Base-by-base conservation (phyloP, 2,329 filamentous ascomycete genomes). In the Hymenoscyphus albidus region DNA sequence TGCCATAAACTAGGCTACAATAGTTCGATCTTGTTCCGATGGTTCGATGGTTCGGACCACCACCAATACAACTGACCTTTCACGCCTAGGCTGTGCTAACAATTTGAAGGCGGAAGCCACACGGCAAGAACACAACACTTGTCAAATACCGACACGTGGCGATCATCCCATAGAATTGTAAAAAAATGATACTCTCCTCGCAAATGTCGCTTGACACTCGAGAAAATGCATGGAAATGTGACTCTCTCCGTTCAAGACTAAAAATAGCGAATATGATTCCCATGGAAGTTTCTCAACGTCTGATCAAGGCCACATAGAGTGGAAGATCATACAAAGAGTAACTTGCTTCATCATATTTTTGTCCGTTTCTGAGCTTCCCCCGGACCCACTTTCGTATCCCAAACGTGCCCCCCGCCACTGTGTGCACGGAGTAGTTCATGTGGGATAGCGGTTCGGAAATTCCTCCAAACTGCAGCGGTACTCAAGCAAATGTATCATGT, bases 401-500 rank as follows among this genome's bases (percentile, higher is more conserved):
- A 61, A 61, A 61, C 40, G 48, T 42, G 31, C 31, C 44, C 59
- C 31, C 59, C 31, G 42, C 44, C 59, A 44, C 35, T 22, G n/a
- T 39, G 48, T 54, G 27, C 22, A 44, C 31, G 59, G 59, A 38
- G 42, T n/a, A 14, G 59, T 61, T 61, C 59, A 27, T 55, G 40
- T 35, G 44, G 31, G 31, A 32, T 31, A n/a, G 39, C 27, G 40
- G 51, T 18, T n/a, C 60, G 61, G 61, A 59, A 18, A 57, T 44
- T 58, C 39, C 39, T 48, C 55, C 55, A 59, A 62, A 59, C 61
- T 5, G 58, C 61, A 44, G 40, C 54, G 61, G 54, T 39, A 62
- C 61, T 42, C 32, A 38, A 13, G 16, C 2, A 18, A 12, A 54
- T 54, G 58, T 64, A 60, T 64, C 62, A 61, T 48, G 42, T 44